phyloP scores from a whole-genome alignment of 2,329 filamentous ascomycete genomes.

The Neurospora sp. region DNA sequence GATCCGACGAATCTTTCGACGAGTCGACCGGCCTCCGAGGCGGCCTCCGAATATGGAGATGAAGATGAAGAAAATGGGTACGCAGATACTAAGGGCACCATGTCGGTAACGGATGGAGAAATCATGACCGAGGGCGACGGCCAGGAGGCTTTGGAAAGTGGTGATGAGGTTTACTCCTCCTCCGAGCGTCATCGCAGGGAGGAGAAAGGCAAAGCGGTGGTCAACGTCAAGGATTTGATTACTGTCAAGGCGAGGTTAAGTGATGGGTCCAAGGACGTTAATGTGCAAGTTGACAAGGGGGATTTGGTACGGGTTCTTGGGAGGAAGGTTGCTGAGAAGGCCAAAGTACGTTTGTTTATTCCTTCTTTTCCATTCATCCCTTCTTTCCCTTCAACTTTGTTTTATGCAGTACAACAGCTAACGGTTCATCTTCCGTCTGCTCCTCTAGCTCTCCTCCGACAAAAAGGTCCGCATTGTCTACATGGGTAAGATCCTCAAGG shows the following conservation, averaged over 20 bases:
- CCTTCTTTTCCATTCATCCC: background rate
- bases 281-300: slow-evolving; percentile 44
- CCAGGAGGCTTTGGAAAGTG: slow-evolving; percentile 5
- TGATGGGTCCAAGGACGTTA: slow-evolving; percentile 55
- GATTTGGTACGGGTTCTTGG: slow-evolving; percentile 58
- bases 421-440: background rate
- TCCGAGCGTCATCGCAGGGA: slow-evolving; percentile 25
- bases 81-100: slow-evolving; percentile 11
- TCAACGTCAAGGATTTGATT: slow-evolving; percentile 36
- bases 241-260: slow-evolving; percentile 55
- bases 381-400: background rate
- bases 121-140: slow-evolving; percentile 7
- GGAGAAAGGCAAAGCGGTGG: slow-evolving; percentile 43
- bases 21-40: slow-evolving; percentile 7
- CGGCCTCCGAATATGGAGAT: slow-evolving; percentile 2
- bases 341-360: slow-evolving; percentile 41
- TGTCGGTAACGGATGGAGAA: slow-evolving; percentile 12
- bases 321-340: slow-evolving; percentile 52
- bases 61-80: slow-evolving; percentile 1
- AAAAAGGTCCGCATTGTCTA: slow-evolving; percentile 65
- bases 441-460: slow-evolving; percentile 41
- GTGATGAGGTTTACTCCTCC: slow-evolving; percentile 9
- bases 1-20: slow-evolving; percentile 50
- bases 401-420: background rate
- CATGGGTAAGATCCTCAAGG: slow-evolving; percentile 69